phyloP scores from a whole-genome alignment of 1,139 yeast species.

The Hyphopichia pseudoburtonii region DNA sequence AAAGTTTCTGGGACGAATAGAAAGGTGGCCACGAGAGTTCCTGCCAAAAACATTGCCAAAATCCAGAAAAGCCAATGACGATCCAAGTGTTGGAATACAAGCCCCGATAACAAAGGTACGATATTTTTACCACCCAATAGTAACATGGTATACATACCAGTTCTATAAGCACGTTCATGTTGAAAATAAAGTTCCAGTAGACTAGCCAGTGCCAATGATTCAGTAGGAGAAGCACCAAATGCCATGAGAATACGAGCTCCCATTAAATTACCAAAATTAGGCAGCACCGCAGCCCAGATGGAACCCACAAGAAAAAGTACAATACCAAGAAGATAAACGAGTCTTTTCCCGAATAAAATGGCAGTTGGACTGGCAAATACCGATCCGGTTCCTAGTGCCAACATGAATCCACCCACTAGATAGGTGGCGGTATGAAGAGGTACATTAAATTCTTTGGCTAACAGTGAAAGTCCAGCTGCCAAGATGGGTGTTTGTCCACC shows the following conservation, averaged over 20 bases:
- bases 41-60: constrained; percentile 52
- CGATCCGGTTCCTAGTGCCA: constrained; percentile 58
- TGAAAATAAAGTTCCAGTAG: constrained; percentile 65
- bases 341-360: constrained; percentile 58
- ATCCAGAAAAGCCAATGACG: constrained; percentile 69
- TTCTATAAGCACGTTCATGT: constrained; percentile 64
- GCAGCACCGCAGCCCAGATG: constrained; percentile 54
- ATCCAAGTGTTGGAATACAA: constrained; percentile 48
- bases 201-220: constrained; percentile 60
- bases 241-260: constrained; percentile 61
- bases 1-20: constrained; percentile 66
- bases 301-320: constrained; percentile 53
- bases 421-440: constrained; percentile 47
- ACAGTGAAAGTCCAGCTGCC: constrained; percentile 53
- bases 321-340: constrained; percentile 53
- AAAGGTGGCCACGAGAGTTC: constrained; percentile 44
- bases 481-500: constrained; percentile 65
- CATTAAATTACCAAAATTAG: constrained; percentile 49
- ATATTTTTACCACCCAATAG: constrained; percentile 63
- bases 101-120: constrained; percentile 56
- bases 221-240: constrained; percentile 61
- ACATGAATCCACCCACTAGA: constrained; percentile 62
- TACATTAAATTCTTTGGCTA: constrained; percentile 44
- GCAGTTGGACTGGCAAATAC: constrained; percentile 60
- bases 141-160: constrained; percentile 61